Evolutionary conservation across 148 eudicot genomes (phyloP).

Genomic region (Heliosperma pusillum): DNA sequence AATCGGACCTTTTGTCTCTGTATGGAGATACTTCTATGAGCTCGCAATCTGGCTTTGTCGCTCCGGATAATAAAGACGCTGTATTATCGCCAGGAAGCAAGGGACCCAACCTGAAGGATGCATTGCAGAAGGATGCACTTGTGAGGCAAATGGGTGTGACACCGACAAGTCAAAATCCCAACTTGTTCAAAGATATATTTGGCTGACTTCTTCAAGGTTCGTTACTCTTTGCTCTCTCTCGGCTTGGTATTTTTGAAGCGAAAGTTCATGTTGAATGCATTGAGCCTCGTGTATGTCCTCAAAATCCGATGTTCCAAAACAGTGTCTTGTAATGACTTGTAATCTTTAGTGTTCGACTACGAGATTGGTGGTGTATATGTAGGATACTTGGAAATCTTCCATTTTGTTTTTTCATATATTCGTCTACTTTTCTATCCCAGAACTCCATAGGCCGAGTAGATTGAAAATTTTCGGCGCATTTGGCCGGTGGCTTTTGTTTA

Average conservation of each 20-base stretch:
- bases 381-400: slow-evolving; percentile 2
- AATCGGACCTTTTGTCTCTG: slow-evolving; percentile 49
- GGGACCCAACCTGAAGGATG: slow-evolving; percentile 70
- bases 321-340: slow-evolving; percentile 19
- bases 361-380: slow-evolving; percentile 32
- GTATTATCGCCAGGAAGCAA: slow-evolving; percentile 37
- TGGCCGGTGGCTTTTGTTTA: not conserved
- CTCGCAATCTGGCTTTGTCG: slow-evolving; percentile 23
- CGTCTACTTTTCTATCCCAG: not conserved
- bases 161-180: slow-evolving; percentile 75
- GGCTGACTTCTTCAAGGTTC: slow-evolving; percentile 36
- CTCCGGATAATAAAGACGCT: slow-evolving; percentile 3
- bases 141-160: slow-evolving; percentile 92
- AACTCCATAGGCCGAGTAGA: slow-evolving; percentile 5
- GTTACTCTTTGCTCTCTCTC: slow-evolving; percentile 11
- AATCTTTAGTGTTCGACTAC: slow-evolving; percentile 6
- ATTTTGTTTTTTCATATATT: slow-evolving; percentile 4
- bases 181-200: slow-evolving; percentile 78
- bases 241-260: not conserved
- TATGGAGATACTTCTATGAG: slow-evolving; percentile 43
- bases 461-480: slow-evolving; percentile 10
- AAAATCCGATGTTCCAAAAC: not conserved
- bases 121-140: slow-evolving; percentile 74
- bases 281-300: not conserved
- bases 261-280: slow-evolving; percentile 6